phyloP scores from a whole-genome alignment of 164 flowering plant genomes.

The Tetracentron sinense region DNA sequence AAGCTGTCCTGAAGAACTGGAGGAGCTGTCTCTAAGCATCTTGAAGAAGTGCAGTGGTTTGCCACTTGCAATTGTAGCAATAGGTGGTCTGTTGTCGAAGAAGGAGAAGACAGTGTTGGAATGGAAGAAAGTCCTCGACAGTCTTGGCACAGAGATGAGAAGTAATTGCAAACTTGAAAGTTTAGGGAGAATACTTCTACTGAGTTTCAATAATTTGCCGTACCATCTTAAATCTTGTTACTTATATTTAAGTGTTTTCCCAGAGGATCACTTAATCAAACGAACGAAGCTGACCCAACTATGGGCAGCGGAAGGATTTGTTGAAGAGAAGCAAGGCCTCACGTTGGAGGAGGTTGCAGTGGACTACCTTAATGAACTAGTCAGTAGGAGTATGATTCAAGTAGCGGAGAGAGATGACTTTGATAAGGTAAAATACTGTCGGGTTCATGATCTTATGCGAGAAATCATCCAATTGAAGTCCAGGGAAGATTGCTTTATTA shows the following conservation, averaged over 20 bases:
- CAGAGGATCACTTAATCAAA: constrained; percentile 20
- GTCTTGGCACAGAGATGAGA: constrained; percentile 15
- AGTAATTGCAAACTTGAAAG: constrained; percentile 9
- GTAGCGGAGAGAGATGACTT: constrained; percentile 2
- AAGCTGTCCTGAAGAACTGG: constrained; percentile 17
- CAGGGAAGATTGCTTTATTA: constrained; percentile 13
- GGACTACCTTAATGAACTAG: constrained; percentile 28
- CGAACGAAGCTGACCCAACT: constrained; percentile 20
- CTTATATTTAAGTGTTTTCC: constrained; percentile 31
- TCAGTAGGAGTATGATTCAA: constrained; percentile 27
- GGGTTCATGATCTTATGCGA: constrained; percentile 25
- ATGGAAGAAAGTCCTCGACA: constrained; percentile 19
- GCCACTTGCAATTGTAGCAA: constrained; percentile 29
- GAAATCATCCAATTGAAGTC: constrained; percentile 21
- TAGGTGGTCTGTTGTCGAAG: constrained; percentile 20
- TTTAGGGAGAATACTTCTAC: constrained; percentile 12
- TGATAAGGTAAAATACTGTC: constrained; percentile 6
- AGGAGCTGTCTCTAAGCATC: constrained; percentile 6
- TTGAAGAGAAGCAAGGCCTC: constrained; percentile 10
- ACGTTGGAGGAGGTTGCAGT: constrained; percentile 27
- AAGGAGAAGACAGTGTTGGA: constrained; percentile 11
- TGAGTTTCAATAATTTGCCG: constrained; percentile 30
- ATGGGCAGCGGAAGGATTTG: constrained; percentile 30
- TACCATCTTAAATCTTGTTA: constrained; percentile 31
- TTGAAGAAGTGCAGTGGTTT: constrained; percentile 19